Evolutionary conservation across 495 filamentous ascomycete species (phyloP).

Genomic region (Clavariopsis aquatica): DNA sequence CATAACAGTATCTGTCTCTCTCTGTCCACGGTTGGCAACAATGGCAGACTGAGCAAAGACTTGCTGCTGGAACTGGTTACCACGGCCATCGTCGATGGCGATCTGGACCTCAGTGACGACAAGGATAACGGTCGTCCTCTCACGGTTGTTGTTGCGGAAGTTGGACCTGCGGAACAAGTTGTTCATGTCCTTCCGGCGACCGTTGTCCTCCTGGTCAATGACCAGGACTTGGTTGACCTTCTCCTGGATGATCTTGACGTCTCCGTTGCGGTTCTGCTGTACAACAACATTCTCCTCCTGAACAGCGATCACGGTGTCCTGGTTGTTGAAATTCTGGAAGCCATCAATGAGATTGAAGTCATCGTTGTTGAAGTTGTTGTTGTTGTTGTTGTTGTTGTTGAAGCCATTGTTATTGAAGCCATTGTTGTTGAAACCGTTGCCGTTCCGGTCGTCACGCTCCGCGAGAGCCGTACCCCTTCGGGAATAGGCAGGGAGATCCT

Average conservation of each 20-base stretch:
- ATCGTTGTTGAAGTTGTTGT: conserved; percentile 15
- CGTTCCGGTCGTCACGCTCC: background rate
- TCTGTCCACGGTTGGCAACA: conserved; percentile 33
- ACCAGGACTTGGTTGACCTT: conserved; percentile 27
- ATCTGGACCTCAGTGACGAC: conserved; percentile 35
- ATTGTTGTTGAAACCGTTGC: too few species aligned
- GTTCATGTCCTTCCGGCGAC: conserved; percentile 22
- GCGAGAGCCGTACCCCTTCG: background rate
- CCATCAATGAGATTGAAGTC: conserved; percentile 28
- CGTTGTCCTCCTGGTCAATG: conserved; percentile 20
- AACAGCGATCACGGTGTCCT: conserved; percentile 22
- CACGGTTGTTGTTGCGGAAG: conserved; percentile 14
- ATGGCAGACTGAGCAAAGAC: conserved; percentile 33
- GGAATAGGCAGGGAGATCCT: conserved; percentile 11
- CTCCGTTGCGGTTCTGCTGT: conserved; percentile 21
- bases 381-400: conserved; percentile 12
- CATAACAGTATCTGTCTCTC: conserved; percentile 30
- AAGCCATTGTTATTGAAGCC: too few species aligned
- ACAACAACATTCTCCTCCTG: conserved; percentile 24
- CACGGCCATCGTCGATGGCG: conserved; percentile 25
- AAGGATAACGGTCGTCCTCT: conserved; percentile 22
- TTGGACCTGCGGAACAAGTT: conserved; percentile 29
- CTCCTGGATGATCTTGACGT: conserved; percentile 21
- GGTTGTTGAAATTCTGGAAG: conserved; percentile 28
- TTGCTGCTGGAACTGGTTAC: conserved; percentile 17